These are phyloP conservation scores for Exophiala dermatitidis DNA, from an alignment of 2,329 filamentous ascomycete genomes.

Conservation along the genomic window DNA sequence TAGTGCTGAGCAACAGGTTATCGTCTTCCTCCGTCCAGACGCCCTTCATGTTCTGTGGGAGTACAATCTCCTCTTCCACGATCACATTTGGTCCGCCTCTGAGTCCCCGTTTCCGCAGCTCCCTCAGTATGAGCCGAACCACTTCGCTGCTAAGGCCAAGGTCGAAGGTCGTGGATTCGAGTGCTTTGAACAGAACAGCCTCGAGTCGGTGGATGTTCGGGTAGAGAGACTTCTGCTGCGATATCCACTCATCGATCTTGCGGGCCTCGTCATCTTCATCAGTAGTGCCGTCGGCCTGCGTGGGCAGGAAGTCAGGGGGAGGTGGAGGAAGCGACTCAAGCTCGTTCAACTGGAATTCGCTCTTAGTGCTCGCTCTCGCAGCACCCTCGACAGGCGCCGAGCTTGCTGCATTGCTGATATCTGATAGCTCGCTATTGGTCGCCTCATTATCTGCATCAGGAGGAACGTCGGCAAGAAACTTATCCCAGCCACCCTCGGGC, in stretches of 20 bases:
- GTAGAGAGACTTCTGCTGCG: conserved; percentile 4
- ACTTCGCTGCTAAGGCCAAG: conserved; percentile 12
- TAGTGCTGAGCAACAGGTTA: conserved; percentile 30
- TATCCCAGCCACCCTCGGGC: conserved; percentile 28
- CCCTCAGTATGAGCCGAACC: conserved; percentile 7
- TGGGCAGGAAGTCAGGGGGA: neutral
- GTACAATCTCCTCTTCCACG: conserved; percentile 23
- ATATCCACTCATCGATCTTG: conserved; percentile 9
- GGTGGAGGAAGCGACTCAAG: neutral
- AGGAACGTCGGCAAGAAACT: conserved; percentile 7
- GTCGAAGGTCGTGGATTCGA: conserved; percentile 17
- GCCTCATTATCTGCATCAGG: neutral
- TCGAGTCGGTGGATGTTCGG: conserved; percentile 1
- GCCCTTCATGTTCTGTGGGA: conserved; percentile 38
- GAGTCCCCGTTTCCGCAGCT: conserved; percentile 19
- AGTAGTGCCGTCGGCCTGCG: neutral
- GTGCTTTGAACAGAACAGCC: conserved; percentile 9
- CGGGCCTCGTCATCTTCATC: conserved; percentile 1
- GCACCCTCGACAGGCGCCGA: neutral
- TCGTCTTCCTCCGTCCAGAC: conserved; percentile 46
- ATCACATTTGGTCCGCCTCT: conserved; percentile 29
- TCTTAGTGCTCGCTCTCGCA: neutral
- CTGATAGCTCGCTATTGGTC: neutral
- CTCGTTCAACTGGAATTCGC: neutral
- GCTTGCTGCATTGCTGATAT: neutral